Evolutionary conservation across 352 stramenopile genomes (phyloP).

Genomic region (Halophytophthora polymorphica): DNA sequence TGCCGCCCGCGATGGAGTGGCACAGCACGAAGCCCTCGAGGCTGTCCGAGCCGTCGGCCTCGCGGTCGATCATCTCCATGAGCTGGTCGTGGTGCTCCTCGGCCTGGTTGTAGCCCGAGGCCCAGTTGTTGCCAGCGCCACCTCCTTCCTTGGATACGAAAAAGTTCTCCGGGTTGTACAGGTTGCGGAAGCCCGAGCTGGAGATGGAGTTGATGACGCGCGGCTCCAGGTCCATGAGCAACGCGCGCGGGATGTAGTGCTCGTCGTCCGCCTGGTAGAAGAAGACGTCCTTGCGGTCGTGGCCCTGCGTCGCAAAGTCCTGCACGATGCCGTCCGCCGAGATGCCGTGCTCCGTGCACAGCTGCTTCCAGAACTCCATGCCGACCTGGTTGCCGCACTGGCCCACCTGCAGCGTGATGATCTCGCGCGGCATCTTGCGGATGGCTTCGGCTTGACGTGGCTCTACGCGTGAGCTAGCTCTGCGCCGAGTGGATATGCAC

Average conservation of each 20-base stretch:
- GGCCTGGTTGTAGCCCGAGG: conserved; percentile 89
- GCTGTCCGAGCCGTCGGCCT: conserved; percentile 94
- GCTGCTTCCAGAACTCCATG: conserved; percentile 99
- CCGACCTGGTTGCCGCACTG: conserved; percentile 99
- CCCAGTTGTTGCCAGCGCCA: conserved; percentile 93
- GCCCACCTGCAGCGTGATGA: conserved; percentile 99
- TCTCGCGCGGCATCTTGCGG: conserved; percentile 93
- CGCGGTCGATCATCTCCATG: conserved; percentile 99
- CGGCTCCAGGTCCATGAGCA: conserved; percentile 98
- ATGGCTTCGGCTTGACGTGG: conserved; percentile 1
- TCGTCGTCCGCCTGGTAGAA: conserved; percentile 99
- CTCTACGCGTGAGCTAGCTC: not conserved
- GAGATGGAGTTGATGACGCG: conserved; percentile 92
- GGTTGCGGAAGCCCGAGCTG: conserved; percentile 90
- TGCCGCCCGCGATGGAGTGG: conserved; percentile 99
- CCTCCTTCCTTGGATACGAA: conserved; percentile 92
- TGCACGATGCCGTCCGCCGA: conserved; percentile 94
- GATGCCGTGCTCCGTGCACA: conserved; percentile 99
- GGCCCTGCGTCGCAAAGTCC: conserved; percentile 89
- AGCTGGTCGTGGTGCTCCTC: conserved; percentile 96
- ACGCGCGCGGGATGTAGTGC: conserved; percentile 96
- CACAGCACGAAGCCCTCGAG: conserved; percentile 98
- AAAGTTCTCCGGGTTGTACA: conserved; percentile 99
- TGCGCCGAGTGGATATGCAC: not conserved
- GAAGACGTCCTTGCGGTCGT: conserved; percentile 99